Base-by-base conservation (phyloP, 2,329 filamentous ascomycete species). In the Talaromyces marneffei region DNA sequence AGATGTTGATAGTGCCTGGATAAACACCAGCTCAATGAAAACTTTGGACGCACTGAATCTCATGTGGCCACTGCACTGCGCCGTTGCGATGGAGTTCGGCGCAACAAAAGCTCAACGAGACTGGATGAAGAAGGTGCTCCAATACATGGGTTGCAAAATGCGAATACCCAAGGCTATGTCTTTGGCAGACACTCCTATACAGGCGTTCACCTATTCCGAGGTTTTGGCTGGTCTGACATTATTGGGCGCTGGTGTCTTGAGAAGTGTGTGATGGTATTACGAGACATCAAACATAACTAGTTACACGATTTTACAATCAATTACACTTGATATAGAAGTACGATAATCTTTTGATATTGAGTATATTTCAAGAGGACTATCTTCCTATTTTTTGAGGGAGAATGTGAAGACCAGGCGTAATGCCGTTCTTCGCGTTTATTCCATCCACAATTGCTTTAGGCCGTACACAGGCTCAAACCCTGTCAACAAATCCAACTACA, bases 401-500 rank as follows among this genome's bases (percentile, higher is more conserved):
- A 72, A 69, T 61, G 70, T 73, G 79, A 81, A 80, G 78, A 81
- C 78, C 79, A 81, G 79, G 79, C 79, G 68, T 72, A 67, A 75
- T 70, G 79, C 79, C 79, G 79, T 81, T 81, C 79, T 76, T 76
- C 79, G 77, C 79, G 79, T 80, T 77, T 78, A 77, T 79, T 78
- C 77, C 75, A 77, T 77, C 75, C 73, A 77, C 71, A 74, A 71
- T 68, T 72, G 71, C 71, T 39, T 55, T 74, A 68, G 72, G 60
- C 66, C 31, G 56, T 23, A 68, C 68, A 66, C 66, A 66, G 68
- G 66, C 68, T 69, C 70, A 70, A 68, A 66, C 65, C 69, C 27
- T 16, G 33, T 70, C 71, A 72, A 65, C 68, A 65, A 70, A 63
- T 66, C 67, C 57, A 63, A 64, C 64, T 55, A 50, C 18, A 61